Conservation (phyloP, 2,329 filamentous ascomycete genomes). For the Trichoderma gracile region DNA sequence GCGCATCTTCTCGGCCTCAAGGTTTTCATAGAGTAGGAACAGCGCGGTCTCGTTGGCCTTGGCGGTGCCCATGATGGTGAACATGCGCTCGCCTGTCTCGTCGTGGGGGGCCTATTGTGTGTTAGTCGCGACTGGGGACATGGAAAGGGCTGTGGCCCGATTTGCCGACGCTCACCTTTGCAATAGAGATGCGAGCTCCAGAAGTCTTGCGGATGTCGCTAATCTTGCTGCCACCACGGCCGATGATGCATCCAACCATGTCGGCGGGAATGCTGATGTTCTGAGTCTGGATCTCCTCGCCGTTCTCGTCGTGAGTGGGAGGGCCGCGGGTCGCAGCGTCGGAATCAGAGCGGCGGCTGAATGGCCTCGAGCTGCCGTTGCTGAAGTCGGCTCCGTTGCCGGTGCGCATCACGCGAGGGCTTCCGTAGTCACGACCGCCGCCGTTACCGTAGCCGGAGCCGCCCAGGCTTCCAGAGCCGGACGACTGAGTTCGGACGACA, state of each 20-base stretch:
- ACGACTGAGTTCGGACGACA: constrained; percentile 78
- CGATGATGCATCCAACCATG: constrained; percentile 99
- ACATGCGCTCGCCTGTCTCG: constrained; percentile 98
- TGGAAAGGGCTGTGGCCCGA: neutral
- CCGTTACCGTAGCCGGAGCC: constrained; percentile 37
- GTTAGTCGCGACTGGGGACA: neutral
- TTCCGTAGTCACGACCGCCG: constrained; percentile 56
- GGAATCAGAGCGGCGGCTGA: constrained; percentile 78
- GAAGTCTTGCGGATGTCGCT: constrained; percentile 98
- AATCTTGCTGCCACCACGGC: constrained; percentile 92
- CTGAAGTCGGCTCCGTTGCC: constrained; percentile 98
- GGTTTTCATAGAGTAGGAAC: constrained; percentile 96
- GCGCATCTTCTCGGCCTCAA: constrained; percentile 98
- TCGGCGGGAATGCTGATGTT: constrained; percentile 99
- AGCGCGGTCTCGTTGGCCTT: constrained; percentile 94
- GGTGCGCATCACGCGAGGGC: constrained; percentile 82
- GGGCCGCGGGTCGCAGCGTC: constrained; percentile 79
- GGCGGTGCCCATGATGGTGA: constrained; percentile 96
- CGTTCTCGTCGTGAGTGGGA: constrained; percentile 90
- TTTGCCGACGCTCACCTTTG: constrained; percentile 61
- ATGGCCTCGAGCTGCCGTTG: constrained; percentile 66
- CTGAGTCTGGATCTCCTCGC: constrained; percentile 96
- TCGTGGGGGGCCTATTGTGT: constrained; percentile 75
- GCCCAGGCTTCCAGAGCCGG: constrained; percentile 48
- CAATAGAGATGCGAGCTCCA: constrained; percentile 94